A percentile compares a stretch with the other conserved stretches of the same genome.
Conservation (phyloP, 768 basidiomycete species). For the Amanita molliuscula region DNA sequence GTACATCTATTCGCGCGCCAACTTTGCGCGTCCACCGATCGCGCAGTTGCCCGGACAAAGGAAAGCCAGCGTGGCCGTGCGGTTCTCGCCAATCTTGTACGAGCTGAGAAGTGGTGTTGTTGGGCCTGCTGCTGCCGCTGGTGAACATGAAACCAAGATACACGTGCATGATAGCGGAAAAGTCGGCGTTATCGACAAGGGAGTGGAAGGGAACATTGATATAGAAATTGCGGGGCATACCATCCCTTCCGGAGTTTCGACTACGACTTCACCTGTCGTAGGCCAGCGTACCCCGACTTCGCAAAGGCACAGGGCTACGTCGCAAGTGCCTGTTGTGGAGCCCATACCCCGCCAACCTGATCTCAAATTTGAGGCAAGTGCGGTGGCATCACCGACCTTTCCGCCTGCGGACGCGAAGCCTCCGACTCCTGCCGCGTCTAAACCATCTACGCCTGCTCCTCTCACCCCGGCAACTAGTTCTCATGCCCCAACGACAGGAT, state of each 20-base stretch:
- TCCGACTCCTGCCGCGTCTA: conserved; percentile 52
- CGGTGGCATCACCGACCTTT: conserved; percentile 8
- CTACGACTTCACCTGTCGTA: conserved; percentile 3
- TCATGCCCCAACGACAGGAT: conserved; percentile 27
- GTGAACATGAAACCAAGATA: conserved; percentile 17
- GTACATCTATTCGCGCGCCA: conserved; percentile 93
- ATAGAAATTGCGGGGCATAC: conserved; percentile 45
- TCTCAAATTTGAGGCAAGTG: conserved; percentile 12
- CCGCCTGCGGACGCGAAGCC: conserved; percentile 47
- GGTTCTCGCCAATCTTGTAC: conserved; percentile 89
- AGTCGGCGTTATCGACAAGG: conserved; percentile 39
- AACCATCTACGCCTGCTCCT: conserved; percentile 39
- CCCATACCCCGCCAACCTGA: conserved; percentile 35
- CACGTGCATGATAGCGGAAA: conserved; percentile 17
- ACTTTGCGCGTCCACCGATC: conserved; percentile 86
- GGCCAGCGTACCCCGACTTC: conserved; percentile 19
- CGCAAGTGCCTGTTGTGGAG: conserved; percentile 26
- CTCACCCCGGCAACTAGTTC: conserved; percentile 9
- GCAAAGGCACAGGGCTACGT: conserved; percentile 1
- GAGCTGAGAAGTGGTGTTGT: conserved; percentile 65
- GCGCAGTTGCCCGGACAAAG: conserved; percentile 95
- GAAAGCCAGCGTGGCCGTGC: conserved; percentile 88
- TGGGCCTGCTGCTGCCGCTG: conserved; percentile 23
- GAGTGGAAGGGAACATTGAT: conserved; percentile 47
- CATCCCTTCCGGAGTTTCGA: conserved; percentile 4